Base-by-base conservation (phyloP, 768 basidiomycete species). In the Pulveroboletus sp. region DNA sequence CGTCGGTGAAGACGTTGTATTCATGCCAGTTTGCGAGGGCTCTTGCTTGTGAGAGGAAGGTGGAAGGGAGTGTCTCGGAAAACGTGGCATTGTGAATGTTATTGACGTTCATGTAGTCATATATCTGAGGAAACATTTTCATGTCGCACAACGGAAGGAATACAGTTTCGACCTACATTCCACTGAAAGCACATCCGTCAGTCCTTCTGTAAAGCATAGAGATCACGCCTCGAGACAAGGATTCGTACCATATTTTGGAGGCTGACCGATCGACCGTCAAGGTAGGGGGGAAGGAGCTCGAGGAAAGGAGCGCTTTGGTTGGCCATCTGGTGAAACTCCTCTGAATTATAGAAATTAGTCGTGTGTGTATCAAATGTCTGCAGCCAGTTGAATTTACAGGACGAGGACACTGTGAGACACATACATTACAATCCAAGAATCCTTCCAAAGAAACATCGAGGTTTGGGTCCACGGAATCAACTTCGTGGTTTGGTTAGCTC, bases 21-120 rank as follows among this genome's bases (percentile, higher is more conserved):
- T 89, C 84, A 60, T 88, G 85, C 72, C 75, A 89, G 67, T 86
- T 79, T 2, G 85, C 86, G 7, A 89, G 73, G 38, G 72, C 75
- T 17, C 79, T 73, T 4, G 76, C 81, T 59, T 80, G 81, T 8
- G 67, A 73, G 16, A 85, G 71, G 56, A 71, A 78, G 0, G 71
- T 72, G 2, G 67, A 29, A 9, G 84, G 81, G 4, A 87, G 71
- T 0, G 49, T 51, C 0, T 68, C 45, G 8, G 69, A 59, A 53
- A 86, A 89, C 0, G 71, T 73, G 24, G 70, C 70, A 50, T 87
- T 82, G 65, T 90, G 85, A 43, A 85, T 83, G 38, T 58, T 74
- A 56, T 85, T 75, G 43, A 89, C 84, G 60, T 86, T 87, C 75
- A 89, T 81, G 55, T 77, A 89, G 57, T 87, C 83, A 60, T 69